Evolutionary conservation across 2,329 filamentous ascomycete species (phyloP).

Genomic region (Cadophora sp.): DNA sequence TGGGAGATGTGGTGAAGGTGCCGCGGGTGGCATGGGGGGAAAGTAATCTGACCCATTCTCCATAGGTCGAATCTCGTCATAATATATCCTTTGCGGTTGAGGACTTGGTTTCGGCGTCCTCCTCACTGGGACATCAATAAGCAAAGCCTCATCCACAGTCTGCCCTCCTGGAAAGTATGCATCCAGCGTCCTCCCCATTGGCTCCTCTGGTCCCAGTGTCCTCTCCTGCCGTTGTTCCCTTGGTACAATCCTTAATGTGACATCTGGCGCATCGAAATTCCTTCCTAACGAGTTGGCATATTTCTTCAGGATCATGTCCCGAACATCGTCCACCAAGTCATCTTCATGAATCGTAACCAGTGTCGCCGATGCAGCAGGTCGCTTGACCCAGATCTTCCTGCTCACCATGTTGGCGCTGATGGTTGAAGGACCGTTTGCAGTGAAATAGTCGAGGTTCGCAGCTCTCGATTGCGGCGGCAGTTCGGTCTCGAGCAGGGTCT

Average conservation of each 20-base stretch:
- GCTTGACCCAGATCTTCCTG: constrained; percentile 94
- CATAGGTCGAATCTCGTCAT: constrained; percentile 65
- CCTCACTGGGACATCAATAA: constrained; percentile 84
- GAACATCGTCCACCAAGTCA: constrained; percentile 92
- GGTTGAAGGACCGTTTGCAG: constrained; percentile 39
- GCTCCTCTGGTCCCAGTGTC: constrained; percentile 83
- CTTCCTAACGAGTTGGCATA: constrained; percentile 92
- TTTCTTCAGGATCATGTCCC: constrained; percentile 90
- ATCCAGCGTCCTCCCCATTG: constrained; percentile 79
- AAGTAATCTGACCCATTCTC: constrained; percentile 85
- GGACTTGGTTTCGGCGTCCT: constrained; percentile 85
- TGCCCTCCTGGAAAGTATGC: constrained; percentile 87
- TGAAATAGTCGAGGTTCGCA: constrained; percentile 44
- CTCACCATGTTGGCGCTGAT: constrained; percentile 58
- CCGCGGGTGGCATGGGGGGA: constrained; percentile 64
- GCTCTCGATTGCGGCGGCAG: constrained; percentile 45
- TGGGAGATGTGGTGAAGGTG: constrained; percentile 43
- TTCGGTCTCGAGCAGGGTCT: constrained; percentile 56
- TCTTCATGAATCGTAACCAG: constrained; percentile 85
- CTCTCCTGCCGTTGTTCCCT: constrained; percentile 73
- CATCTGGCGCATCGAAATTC: constrained; percentile 88
- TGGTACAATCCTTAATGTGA: constrained; percentile 79
- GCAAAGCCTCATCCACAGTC: constrained; percentile 83
- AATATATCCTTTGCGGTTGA: constrained; percentile 59
- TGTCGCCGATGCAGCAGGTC: constrained; percentile 84